phyloP scores from a whole-genome alignment of 306 rosid species.

The Prunus kanzakura region DNA sequence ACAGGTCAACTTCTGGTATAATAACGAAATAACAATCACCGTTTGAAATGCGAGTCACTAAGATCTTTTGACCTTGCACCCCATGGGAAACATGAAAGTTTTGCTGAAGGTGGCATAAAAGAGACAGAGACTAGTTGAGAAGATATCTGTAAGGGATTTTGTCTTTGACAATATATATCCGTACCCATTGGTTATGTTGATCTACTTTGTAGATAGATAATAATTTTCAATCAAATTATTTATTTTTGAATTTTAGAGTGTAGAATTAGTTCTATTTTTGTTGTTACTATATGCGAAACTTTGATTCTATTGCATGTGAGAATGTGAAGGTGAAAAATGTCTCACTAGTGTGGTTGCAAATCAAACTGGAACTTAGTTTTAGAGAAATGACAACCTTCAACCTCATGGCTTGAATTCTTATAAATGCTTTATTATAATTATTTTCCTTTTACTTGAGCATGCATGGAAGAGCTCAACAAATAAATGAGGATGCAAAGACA shows the following conservation, averaged over 20 bases:
- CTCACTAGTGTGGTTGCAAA: too few relatives aligned
- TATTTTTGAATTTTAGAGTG: not conserved
- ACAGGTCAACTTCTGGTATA: slow-evolving; percentile 37
- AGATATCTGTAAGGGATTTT: not conserved
- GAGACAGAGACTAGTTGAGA: slow-evolving; percentile 14
- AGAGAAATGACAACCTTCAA: too few relatives aligned
- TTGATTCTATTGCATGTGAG: not conserved
- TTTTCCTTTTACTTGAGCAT: too few relatives aligned
- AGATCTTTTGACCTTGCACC: slow-evolving; percentile 18
- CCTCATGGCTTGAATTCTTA: too few relatives aligned
- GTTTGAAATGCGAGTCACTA: slow-evolving; percentile 2
- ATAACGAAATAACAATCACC: slow-evolving; percentile 19
- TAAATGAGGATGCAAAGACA: not conserved
- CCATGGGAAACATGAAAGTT: not conserved
- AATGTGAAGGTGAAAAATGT: too few relatives aligned
- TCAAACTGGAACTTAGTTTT: too few relatives aligned
- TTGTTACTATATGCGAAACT: not conserved
- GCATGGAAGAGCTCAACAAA: too few relatives aligned
- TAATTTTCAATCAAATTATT: slow-evolving; percentile 7
- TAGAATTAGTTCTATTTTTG: not conserved
- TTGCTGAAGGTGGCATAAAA: slow-evolving; percentile 7
- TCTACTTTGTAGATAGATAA: not conserved
- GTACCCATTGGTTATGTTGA: not conserved
- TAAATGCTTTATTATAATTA: too few relatives aligned
- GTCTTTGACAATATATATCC: not conserved